These are phyloP conservation scores for Meripilus lineatus DNA, from an alignment of 1,284 basidiomycete species.

Conservation along the genomic window DNA sequence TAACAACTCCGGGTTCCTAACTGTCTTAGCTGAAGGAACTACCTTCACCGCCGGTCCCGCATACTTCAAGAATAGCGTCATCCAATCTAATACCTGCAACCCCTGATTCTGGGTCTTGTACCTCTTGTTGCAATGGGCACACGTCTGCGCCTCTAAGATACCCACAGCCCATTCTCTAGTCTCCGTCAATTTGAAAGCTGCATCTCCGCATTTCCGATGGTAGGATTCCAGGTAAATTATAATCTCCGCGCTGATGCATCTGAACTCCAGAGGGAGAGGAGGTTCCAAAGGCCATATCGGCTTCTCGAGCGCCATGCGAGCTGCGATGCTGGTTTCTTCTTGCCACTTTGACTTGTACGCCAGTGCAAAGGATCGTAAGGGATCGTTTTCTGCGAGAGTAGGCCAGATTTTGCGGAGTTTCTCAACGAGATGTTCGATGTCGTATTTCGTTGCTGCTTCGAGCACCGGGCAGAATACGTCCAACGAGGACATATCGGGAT, in stretches of 20 bases:
- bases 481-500: neutral
- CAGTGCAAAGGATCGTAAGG: conserved; percentile 4
- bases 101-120: neutral
- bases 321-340: conserved; percentile 4
- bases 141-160: neutral
- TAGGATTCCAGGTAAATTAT: neutral
- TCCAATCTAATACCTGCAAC: neutral
- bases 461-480: conserved; percentile 1
- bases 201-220: conserved; percentile 2
- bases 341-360: conserved; percentile 3
- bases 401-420: conserved; percentile 1
- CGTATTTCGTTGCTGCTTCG: conserved; percentile 8
- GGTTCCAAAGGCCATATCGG: conserved; percentile 7
- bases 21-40: neutral
- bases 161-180: neutral
- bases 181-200: neutral
- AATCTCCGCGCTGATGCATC: neutral
- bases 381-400: neutral
- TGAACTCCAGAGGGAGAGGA: conserved; percentile 1
- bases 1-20: neutral
- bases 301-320: neutral
- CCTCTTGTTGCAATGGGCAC: conserved; percentile 3
- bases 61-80: neutral
- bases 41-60: neutral
- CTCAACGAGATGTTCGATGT: conserved; percentile 4